Evolutionary conservation across 2,329 filamentous ascomycete species (phyloP), one percentile per base, ranked within the genome.

Genomic region (Aspergillus neotritici): DNA sequence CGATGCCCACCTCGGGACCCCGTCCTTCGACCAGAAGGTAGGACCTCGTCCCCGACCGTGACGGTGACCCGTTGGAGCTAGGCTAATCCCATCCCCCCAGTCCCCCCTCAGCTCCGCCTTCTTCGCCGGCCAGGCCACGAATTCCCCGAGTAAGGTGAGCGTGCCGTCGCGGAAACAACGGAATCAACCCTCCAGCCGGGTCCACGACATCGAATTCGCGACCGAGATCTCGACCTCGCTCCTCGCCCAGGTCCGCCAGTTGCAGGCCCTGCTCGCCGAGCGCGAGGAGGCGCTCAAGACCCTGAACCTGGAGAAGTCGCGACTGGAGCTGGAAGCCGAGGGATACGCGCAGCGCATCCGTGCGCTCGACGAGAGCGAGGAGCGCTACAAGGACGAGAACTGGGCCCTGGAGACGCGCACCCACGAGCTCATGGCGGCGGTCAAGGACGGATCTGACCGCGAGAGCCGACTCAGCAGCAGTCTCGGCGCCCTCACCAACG

Each of bases 191-290:
- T 80, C 85, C 8, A 93, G 83, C 61, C 83, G 90, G 40, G 84
- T 94, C 10, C 89, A 97, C 63, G 93, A 98, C 60, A 94, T 98
- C 61, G 89, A 96, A 57, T 94, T 98, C 61, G 93, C 91, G n/a
- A 90, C 93, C 39, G 91, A 98, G 62, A 96, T 98, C 58, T 96
- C 89, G 61, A 95, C 88, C 5, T 95, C 89, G 2, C 75, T 98
- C 40, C 83, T 98, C 40, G 83, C 86, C n/a, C 93, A 97, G 69
- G 86, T 98, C 39, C 84, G 93, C 49, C 89, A 93, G 61, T 70
- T 98, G 42, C 93, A 98, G 65, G 78, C 83, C 2, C 74, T 94
- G 12, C 76, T 98, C 9, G 79, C 84, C 0, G 89, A 97, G 68
- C 86, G 88, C 53, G 93, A 98, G 51, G 90, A 95, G 40, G 77